Base-by-base conservation (phyloP, 345 rosid species). In the Bruguiera parviflora region DNA sequence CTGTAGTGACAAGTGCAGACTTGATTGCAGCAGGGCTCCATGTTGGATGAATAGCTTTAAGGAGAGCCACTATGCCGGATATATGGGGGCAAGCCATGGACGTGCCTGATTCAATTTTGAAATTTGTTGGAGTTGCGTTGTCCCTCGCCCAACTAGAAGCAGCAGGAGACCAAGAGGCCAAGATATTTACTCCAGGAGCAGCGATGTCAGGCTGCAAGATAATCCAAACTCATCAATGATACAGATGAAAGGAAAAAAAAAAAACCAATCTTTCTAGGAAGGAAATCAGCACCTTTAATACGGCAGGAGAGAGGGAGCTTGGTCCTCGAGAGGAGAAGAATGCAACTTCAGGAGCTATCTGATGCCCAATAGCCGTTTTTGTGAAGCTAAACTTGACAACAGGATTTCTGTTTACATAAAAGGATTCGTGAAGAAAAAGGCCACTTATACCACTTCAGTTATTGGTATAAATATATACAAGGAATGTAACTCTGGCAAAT, bases 81-180 rank as follows among this genome's bases (percentile, higher is more conserved):
- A 86, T 39, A 69, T 84, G 88, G 60, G 90, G 90, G 67, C 86
- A 82, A 64, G 88, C 68, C 88, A 86, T 86, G 69, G 90, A 84
- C 27, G 88, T 86, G 61, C 90, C 88, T 0, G 88, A 86, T 58
- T 82, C 86, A 3, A 86, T 22, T 27, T 73, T 75, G 65, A 82
- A 86, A 73, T 67, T 68, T 32, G 79, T 39, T 22, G 71, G 61
- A 20, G 64, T n/a, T 6, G 6, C 27, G 2, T 66, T 58, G 8
- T 58, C 55, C 65, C 16, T 53, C 27, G 32, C 58, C 8, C 13
- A 31, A 60, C 24, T 24, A 19, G 76, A 58, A 19, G 82, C 68
- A 58, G 80, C 80, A 16, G 90, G 90, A 3, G 88, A 79, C 86
- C 85, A 86, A 10, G 90, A 75, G 25, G 88, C 90, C 52, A 84